Evolutionary conservation across 768 basidiomycete genomes (phyloP), one percentile per base, ranked within the genome.

Genomic region (Pleurotus pulmonarius): DNA sequence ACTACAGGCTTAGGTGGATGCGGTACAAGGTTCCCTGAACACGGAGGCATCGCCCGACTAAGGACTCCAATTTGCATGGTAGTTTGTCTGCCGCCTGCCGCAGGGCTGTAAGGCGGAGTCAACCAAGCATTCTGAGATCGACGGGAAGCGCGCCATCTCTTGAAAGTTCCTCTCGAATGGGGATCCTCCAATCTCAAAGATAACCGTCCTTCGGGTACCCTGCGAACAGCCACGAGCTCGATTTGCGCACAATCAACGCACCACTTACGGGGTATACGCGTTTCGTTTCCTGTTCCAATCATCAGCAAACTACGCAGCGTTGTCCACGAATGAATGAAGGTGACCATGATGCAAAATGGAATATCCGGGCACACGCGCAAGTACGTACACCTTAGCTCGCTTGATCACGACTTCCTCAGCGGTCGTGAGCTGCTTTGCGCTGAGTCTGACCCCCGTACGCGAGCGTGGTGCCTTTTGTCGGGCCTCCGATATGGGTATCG

Each of bases 351-450:
- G 76, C 95, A 97, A 58, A 99, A 94, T 2, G 95, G 94, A 58
- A 97, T 87, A 72, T 98, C 94, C 4, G 97, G 96, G 74, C 98
- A 98, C 41, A 98, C 88, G 49, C 95, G 80, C 70, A 96, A 65
- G 68, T 82, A 94, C 43, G 68, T 82, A 94, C 43, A 94, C 83
- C 71, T 94, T 91, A 34, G 83, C 80, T 5, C 95, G 94, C 66
- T 98, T 98, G 46, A 98, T 78, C 8, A 83, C 69, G 45, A 93
- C 88, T 55, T 92, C 91, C 72, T 94, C 87, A 0, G 88, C 92
- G 0, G 26, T 8, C 26, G 26, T 29, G 26, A 29, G 26, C 26
- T 29, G 26, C 26, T 29, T 29, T 29, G 26, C 5, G 26, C 6
- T 8, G 6, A 29, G 26, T 29, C 5, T 29, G 26, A 29, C 26